Evolutionary conservation across 176 grass and related monocot species (phyloP).

Genomic region (Paspalum vaginatum): DNA sequence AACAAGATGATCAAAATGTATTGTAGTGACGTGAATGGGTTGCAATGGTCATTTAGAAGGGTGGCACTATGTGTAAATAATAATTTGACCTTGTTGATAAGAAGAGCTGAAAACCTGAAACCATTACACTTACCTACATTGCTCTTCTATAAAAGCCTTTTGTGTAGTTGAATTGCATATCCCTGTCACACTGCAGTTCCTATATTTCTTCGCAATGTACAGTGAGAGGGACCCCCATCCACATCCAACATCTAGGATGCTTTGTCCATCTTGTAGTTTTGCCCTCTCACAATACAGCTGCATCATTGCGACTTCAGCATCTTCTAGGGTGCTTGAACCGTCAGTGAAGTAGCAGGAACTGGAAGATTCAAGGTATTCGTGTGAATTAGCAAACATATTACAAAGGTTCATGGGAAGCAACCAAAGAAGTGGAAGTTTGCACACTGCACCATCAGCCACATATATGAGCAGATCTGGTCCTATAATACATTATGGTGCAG

Average conservation of each 20-base stretch:
- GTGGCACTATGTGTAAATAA: neutral
- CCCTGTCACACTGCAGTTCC: conserved; percentile 72
- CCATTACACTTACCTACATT: conserved; percentile 55
- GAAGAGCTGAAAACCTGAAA: conserved; percentile 16
- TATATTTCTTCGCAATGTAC: conserved; percentile 80
- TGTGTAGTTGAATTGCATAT: conserved; percentile 96
- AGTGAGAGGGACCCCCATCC: conserved; percentile 93
- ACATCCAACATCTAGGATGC: conserved; percentile 83
- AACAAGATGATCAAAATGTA: neutral
- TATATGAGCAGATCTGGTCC: neutral
- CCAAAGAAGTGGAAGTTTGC: neutral
- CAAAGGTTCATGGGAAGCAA: neutral
- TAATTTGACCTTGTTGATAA: neutral
- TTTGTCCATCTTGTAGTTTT: conserved; percentile 80
- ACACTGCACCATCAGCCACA: neutral
- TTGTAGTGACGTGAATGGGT: neutral
- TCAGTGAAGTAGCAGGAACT: conserved; percentile 92
- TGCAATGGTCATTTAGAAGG: neutral
- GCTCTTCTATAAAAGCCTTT: conserved; percentile 84
- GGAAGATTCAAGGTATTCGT: neutral
- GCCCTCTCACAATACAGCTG: conserved; percentile 86
- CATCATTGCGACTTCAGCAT: conserved; percentile 88
- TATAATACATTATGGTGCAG: neutral
- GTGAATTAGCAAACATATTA: neutral
- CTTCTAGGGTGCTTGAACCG: conserved; percentile 70